Evolutionary conservation across 176 grass and related monocot species (phyloP).

Genomic region (Musa beccarii): DNA sequence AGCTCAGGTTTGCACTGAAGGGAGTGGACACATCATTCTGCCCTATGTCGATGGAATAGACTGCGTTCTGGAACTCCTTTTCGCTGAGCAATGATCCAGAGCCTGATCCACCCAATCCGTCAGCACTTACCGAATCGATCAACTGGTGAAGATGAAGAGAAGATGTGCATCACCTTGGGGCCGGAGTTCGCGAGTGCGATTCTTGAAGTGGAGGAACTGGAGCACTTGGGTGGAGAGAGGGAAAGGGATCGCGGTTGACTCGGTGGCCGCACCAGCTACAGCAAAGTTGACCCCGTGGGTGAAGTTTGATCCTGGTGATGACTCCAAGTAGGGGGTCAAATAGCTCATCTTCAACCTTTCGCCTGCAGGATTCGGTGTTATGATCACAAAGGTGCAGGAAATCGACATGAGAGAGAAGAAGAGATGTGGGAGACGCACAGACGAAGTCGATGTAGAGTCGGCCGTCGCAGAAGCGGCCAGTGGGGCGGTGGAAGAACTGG

Average conservation of each 20-base stretch:
- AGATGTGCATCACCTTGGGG: slow-evolving; percentile 14
- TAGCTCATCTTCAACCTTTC: slow-evolving; percentile 33
- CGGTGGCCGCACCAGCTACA: slow-evolving; percentile 26
- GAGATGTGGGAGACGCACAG: slow-evolving; percentile 21
- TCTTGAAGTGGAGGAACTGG: slow-evolving; percentile 55
- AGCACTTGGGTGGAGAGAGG: slow-evolving; percentile 33
- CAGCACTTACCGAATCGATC: too few species aligned
- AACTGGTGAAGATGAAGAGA: not conserved
- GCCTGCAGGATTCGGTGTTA: slow-evolving; percentile 18
- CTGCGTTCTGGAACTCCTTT: slow-evolving; percentile 26
- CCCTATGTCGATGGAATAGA: slow-evolving; percentile 40
- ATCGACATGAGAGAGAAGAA: not conserved
- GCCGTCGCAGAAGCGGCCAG: slow-evolving; percentile 50
- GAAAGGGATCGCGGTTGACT: slow-evolving; percentile 1
- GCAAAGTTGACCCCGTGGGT: slow-evolving; percentile 52
- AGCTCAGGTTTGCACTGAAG: slow-evolving; percentile 20
- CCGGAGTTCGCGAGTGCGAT: slow-evolving; percentile 34
- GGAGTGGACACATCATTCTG: slow-evolving; percentile 35
- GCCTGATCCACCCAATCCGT: not conserved
- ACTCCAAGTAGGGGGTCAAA: slow-evolving; percentile 52
- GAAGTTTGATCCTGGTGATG: slow-evolving; percentile 27
- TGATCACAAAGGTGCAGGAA: not conserved
- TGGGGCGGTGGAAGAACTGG: slow-evolving; percentile 42
- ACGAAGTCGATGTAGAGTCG: slow-evolving; percentile 57
- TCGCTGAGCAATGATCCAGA: slow-evolving; percentile 20